Conservation (phyloP, 352 stramenopile genomes). For the Phytopythium vexans region DNA sequence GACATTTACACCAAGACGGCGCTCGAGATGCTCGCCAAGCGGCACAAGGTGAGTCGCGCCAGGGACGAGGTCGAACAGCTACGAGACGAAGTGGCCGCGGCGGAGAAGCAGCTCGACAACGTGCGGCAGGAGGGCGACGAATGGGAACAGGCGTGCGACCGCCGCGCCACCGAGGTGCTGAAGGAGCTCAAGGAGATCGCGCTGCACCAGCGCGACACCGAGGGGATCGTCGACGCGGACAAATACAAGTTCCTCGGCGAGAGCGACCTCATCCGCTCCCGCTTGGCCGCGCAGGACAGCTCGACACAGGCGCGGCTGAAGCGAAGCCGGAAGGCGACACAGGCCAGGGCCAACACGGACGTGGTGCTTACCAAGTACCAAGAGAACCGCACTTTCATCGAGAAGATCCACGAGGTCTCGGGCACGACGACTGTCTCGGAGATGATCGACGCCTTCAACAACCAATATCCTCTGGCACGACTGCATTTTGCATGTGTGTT, state of each 20-base stretch:
- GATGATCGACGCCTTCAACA: slow-evolving; percentile 85
- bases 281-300: slow-evolving; percentile 47
- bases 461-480: slow-evolving; percentile 49
- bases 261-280: slow-evolving; percentile 65
- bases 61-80: slow-evolving; percentile 55
- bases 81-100: slow-evolving; percentile 39
- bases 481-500: not conserved
- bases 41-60: slow-evolving; percentile 40
- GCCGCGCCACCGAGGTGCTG: slow-evolving; percentile 40
- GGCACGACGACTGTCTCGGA: slow-evolving; percentile 75
- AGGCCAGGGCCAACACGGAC: slow-evolving; percentile 64
- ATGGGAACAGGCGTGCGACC: slow-evolving; percentile 59
- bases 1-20: slow-evolving; percentile 74
- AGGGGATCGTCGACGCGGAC: slow-evolving; percentile 46
- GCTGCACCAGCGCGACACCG: slow-evolving; percentile 46
- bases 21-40: slow-evolving; percentile 53
- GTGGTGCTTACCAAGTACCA: slow-evolving; percentile 71
- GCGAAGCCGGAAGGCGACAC: slow-evolving; percentile 59
- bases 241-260: slow-evolving; percentile 73
- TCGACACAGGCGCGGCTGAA: slow-evolving; percentile 46
- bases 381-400: slow-evolving; percentile 75
- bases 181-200: slow-evolving; percentile 74
- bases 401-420: slow-evolving; percentile 80
- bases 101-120: slow-evolving; percentile 61
- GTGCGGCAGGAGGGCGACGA: slow-evolving; percentile 55